Evolutionary conservation across 768 basidiomycete genomes (phyloP), one percentile per base, ranked within the genome.

Genomic region (Fistulinella prunicolor): DNA sequence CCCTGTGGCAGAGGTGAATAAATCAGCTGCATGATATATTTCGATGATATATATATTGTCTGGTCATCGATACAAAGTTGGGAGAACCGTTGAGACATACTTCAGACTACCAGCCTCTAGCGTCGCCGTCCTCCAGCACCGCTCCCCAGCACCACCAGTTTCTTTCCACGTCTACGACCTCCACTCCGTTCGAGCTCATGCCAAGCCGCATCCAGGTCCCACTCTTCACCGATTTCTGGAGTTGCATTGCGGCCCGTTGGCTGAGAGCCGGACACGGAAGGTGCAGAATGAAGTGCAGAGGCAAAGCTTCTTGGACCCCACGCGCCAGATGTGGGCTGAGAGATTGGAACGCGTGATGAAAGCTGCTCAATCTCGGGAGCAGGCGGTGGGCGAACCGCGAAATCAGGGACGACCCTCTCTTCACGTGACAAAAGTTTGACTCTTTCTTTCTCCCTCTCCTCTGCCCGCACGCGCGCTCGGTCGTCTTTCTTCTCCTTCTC

Each of bases 401-500:
- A 46, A 9, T 53, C 30, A 21, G 56, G 34, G 26, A 34, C 41
- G 19, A 40, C 32, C 21, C 44, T 40, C 35, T 60, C 62, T 39
- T 48, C 39, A 26, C 51, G 68, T 37, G 42, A 66, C 44, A 49
- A 60, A 32, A 53, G 59, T 72, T 68, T 70, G 28, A 53, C 55
- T 42, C 62, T 78, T 67, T 91, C 90, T 45, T 74, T 65, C 58
- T 87, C 89, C 54, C 73, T 75, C 60, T 86, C 85, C 68, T 97
- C 94, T 21, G 87, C 89, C 14, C 81, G 74, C 1, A 72, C 72
- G 42, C 84, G 83, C 3, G 94, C 94, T 38, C 83, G 78, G 64
- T 97, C 93, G 61, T 98, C 95, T 63, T 85, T 90, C 64, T 79
- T 76, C 42, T 76, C 83, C 70, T 89, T 89, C 67, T 95, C 92